Evolutionary conservation across 2,329 filamentous ascomycete genomes (phyloP), one percentile per base, ranked within the genome.

Genomic region (Myriosclerotinia curreyana): DNA sequence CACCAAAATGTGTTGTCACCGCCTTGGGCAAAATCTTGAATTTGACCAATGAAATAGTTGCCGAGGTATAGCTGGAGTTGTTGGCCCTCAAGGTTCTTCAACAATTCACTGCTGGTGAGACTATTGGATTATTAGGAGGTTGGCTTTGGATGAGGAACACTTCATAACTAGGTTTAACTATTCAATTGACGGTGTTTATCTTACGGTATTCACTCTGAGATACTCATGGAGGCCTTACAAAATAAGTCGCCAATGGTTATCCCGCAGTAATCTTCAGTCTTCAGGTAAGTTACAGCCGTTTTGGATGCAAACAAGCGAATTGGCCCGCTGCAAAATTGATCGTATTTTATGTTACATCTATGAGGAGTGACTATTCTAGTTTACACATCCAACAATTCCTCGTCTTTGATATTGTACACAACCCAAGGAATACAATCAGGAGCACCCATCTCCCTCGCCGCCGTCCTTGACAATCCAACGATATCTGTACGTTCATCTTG

Each of bases 401-500:
- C 38, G 9, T 59, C 61, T 31, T 28, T 31, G 14, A 15, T 64
- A 60, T 65, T 36, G 49, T 68, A 62, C 64, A 59, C 44, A 28
- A 59, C 22, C 61, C 61, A 63, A 62, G 62, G 55, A 36, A 46
- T 44, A 59, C 62, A 71, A 31, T 71, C 66, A 40, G 69, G 69
- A 3, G 71, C 70, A 17, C 69, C 70, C 71, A 73, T 73, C 40
- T 55, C 50, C 7, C 61, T 52, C 5, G 70, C 67, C 12, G 67
- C 69, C 3, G 22, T 34, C 60, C 52, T 46, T 12, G 66, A 70
- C 28, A 62, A 38, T 42, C 61, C 54, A 14, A 48, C 38, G 20
- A 56, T 51, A 44, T 60, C 53, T 5, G 17, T 20, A 25, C 36
- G 34, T 52, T 22, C 56, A n/a, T 38, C 42, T 53, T 34, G 25